Evolutionary conservation across 441 rosid species (phyloP).

Genomic region (Jatropha multifida): DNA sequence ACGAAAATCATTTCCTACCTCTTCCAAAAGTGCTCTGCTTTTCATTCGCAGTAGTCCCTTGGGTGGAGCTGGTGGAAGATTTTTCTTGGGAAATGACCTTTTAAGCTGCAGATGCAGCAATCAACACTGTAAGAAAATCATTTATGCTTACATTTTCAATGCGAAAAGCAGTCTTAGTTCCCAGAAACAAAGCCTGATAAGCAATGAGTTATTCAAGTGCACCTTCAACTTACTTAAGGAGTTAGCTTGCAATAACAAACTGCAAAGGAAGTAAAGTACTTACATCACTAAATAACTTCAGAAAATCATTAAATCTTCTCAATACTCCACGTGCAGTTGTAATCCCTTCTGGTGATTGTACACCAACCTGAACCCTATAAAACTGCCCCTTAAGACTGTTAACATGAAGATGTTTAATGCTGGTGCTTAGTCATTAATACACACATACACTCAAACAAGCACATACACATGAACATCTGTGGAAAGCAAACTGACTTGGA

Average conservation of each 20-base stretch:
- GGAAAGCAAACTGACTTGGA: neutral
- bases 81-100: conserved; percentile 68
- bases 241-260: conserved; percentile 10
- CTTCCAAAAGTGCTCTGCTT: conserved; percentile 83
- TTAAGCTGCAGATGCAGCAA: conserved; percentile 58
- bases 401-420: conserved; percentile 31
- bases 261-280: conserved; percentile 27
- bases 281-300: conserved; percentile 83
- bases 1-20: conserved; percentile 47
- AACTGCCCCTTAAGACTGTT: conserved; percentile 85
- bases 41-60: conserved; percentile 84
- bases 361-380: conserved; percentile 97
- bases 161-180: neutral
- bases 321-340: conserved; percentile 66
- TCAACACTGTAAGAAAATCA: neutral
- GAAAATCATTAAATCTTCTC: conserved; percentile 95
- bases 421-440: neutral
- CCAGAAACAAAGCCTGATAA: neutral
- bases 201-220: neutral
- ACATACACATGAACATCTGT: neutral
- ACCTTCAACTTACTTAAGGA: conserved; percentile 6
- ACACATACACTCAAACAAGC: neutral
- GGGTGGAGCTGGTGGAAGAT: conserved; percentile 84
- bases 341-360: conserved; percentile 91
- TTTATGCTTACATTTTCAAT: neutral